Base-by-base conservation (phyloP, 2,329 filamentous ascomycete genomes). In the Zymoseptoria crescenta region DNA sequence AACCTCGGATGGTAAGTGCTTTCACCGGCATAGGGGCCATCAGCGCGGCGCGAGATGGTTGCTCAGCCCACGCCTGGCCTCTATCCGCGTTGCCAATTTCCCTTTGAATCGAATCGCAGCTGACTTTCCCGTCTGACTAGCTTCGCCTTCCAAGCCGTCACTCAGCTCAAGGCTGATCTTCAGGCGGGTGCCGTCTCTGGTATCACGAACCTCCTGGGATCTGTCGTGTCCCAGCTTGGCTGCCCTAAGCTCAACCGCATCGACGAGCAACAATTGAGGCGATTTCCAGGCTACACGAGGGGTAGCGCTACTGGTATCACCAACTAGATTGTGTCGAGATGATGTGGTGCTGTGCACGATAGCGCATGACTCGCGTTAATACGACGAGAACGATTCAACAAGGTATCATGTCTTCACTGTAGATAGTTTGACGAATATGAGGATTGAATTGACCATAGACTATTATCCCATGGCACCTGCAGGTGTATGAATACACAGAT, bases 71-170 rank as follows among this genome's bases (percentile, higher is more conserved):
- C 24, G 24, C 24, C 24, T 3, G 24, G 24, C 24, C 24, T 24
- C 24, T 24, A 24, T 4, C 4, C 24, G 24, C 24, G 24, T 24
- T 24, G 24, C 24, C 24, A 24, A 24, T 4, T 24, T 4, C 24
- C 24, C 24, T 24, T 24, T 24, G 2, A 4, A 24, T 24, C 24
- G 24, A 4, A 24, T 4, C 24, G 4, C 24, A 2, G 24, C 24
- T 24, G 4, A 24, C 24, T 24, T 24, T 24, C 24, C 24, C 4
- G 24, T 24, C 24, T 24, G 2, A 4, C 4, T 24, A 24, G 24
- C 57, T 73, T 75, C 56, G 68, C 67, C 3, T 69, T 74, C 54
- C 60, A 75, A 56, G 49, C 73, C n/a, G 61, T 72, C 52, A 69
- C 72, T 57, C 72, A 74, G 2, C 68, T 69, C 54, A 62, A 69